phyloP scores from a whole-genome alignment of 805 yeast genomes.

The Metschnikowia cerradonensis region DNA sequence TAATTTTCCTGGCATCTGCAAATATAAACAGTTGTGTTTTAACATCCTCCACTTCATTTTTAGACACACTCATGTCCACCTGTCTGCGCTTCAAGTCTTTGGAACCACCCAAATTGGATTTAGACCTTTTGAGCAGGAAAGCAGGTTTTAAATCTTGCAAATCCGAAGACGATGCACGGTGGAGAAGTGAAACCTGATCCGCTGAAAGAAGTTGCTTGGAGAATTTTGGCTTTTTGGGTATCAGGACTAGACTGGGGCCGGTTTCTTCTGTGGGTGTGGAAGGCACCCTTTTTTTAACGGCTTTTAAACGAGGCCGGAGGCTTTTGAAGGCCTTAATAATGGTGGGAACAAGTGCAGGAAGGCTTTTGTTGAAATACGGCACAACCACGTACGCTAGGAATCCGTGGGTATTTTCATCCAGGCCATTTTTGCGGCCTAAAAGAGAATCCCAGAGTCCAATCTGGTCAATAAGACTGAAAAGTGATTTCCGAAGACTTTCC shows the following conservation, averaged over 20 bases:
- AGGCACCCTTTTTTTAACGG: constrained; percentile 22
- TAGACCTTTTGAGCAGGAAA: constrained; percentile 35
- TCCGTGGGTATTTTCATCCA: constrained; percentile 41
- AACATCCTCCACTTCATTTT: constrained; percentile 6
- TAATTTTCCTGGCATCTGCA: constrained; percentile 24
- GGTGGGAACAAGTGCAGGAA: constrained; percentile 45
- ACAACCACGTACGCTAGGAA: constrained; percentile 50
- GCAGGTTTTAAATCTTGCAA: constrained; percentile 29
- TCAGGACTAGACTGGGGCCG: constrained; percentile 1
- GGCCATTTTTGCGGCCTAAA: constrained; percentile 28
- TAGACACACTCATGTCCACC: constrained; percentile 32
- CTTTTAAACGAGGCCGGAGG: constrained; percentile 23
- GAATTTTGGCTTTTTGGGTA: constrained; percentile 12
- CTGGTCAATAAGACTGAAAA: constrained; percentile 49
- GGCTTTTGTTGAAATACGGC: constrained; percentile 48
- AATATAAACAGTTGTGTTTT: constrained; percentile 20
- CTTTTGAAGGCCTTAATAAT: constrained; percentile 47
- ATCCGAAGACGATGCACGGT: constrained; percentile 19
- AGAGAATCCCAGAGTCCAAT: constrained; percentile 52
- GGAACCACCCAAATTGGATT: constrained; percentile 34
- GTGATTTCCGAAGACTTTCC: constrained; percentile 17
- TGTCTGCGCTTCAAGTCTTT: constrained; percentile 37
- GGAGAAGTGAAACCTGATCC: constrained; percentile 13
- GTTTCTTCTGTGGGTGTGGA: background rate
- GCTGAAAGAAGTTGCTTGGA: constrained; percentile 13